Percentiles rank a stretch among this genome's conserved stretches.
Conservation (phyloP, 2,329 filamentous ascomycete species). For the Drechslerella stenobrocha region DNA sequence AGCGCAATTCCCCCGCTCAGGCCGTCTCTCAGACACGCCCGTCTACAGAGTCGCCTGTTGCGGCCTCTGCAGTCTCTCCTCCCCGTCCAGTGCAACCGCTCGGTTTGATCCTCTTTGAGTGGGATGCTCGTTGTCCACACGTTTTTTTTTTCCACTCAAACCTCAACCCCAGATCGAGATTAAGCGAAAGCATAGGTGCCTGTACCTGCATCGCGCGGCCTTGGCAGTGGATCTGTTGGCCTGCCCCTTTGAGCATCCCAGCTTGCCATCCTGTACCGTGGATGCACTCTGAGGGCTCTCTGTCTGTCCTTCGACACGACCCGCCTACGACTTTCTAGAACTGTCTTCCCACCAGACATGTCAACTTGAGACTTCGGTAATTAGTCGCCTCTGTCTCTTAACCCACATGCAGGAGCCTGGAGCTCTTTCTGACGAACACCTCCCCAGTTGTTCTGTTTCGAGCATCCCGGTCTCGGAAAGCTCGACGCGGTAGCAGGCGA, state of each 20-base stretch:
- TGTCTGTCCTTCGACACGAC: neutral
- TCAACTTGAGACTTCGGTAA: slow-evolving; percentile 4
- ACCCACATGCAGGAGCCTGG: too few relatives aligned
- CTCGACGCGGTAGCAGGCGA: too few relatives aligned
- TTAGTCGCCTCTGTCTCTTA: too few relatives aligned
- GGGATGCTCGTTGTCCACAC: neutral
- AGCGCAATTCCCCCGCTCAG: slow-evolving; percentile 1
- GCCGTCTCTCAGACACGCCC: too few relatives aligned
- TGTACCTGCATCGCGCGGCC: slow-evolving; percentile 33
- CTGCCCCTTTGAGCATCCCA: slow-evolving; percentile 13
- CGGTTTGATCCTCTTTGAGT: neutral
- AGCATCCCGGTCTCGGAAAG: too few relatives aligned
- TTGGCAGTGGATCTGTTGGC: slow-evolving; percentile 10
- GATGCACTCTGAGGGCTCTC: neutral
- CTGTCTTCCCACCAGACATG: neutral
- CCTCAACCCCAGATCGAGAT: slow-evolving; percentile 12
- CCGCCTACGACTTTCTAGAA: neutral
- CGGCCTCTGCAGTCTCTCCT: neutral
- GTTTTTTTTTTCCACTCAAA: slow-evolving; percentile 2
- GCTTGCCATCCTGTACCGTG: neutral
- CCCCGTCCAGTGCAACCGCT: too few relatives aligned
- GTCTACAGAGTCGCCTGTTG: too few relatives aligned
- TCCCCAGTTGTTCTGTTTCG: too few relatives aligned
- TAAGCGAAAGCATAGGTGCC: slow-evolving; percentile 46
- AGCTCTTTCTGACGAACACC: too few relatives aligned